These are phyloP conservation scores for Hypoxylon sp. DNA, from an alignment of 2,329 filamentous ascomycete species.

Conservation along the genomic window DNA sequence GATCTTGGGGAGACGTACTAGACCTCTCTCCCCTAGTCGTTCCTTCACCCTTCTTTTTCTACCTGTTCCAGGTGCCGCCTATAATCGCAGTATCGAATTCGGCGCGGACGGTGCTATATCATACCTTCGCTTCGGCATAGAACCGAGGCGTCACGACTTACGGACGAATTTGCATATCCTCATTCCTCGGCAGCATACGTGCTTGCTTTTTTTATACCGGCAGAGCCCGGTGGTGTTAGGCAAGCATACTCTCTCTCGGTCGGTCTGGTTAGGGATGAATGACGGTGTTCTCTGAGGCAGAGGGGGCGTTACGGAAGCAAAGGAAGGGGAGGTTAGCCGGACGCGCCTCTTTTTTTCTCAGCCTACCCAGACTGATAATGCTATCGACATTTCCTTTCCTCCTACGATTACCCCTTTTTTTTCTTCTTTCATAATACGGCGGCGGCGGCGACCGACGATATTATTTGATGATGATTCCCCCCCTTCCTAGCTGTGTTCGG, in stretches of 20 bases:
- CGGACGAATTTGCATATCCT: conserved; percentile 42
- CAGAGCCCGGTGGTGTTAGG: conserved; percentile 21
- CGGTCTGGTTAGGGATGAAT: conserved; percentile 22
- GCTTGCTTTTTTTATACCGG: conserved; percentile 29
- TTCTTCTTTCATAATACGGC: conserved; percentile 11
- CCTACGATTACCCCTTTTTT: background rate
- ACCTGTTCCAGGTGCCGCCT: conserved; percentile 22
- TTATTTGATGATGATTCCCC: conserved; percentile 20
- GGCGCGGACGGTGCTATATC: conserved; percentile 18
- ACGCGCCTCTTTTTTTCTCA: conserved; percentile 3
- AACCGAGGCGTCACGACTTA: conserved; percentile 43
- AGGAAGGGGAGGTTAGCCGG: conserved; percentile 4
- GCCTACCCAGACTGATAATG: conserved; percentile 28
- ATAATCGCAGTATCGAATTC: conserved; percentile 14
- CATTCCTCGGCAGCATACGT: conserved; percentile 27
- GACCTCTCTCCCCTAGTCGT: conserved; percentile 22
- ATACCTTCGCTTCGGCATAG: conserved; percentile 36
- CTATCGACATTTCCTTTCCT: conserved; percentile 7
- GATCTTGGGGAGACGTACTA: conserved; percentile 65
- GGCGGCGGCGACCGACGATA: conserved; percentile 6
- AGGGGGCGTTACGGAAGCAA: conserved; percentile 28
- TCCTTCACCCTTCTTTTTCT: conserved; percentile 39
- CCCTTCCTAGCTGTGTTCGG: background rate
- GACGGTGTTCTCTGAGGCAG: conserved; percentile 26
- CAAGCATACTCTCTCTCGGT: conserved; percentile 25